phyloP scores from a whole-genome alignment of 768 basidiomycete species.

The Macrolepiota albuminosa region DNA sequence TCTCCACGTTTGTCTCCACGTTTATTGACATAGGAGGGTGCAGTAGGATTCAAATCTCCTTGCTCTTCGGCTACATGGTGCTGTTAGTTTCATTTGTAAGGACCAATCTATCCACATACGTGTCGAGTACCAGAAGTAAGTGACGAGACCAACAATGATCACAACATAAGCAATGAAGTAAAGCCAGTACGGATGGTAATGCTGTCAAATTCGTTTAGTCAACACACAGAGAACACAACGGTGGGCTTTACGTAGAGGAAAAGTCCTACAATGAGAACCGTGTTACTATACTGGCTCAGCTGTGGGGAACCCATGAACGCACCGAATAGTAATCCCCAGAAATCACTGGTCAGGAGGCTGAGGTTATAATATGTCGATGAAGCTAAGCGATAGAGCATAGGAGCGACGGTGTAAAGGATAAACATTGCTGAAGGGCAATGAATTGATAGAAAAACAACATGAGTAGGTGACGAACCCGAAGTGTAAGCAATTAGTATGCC shows the following conservation, averaged over 20 bases:
- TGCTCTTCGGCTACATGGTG: slow-evolving; percentile 20
- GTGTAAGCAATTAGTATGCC: slow-evolving; percentile 40
- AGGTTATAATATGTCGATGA: slow-evolving; percentile 86
- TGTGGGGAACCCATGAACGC: slow-evolving; percentile 12
- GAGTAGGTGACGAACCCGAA: slow-evolving; percentile 23
- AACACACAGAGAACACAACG: background rate
- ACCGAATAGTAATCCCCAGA: slow-evolving; percentile 82
- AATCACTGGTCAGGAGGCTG: slow-evolving; percentile 82
- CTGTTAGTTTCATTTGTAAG: slow-evolving; percentile 1
- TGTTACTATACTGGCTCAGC: background rate
- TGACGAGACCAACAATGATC: slow-evolving; percentile 66
- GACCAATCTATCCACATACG: slow-evolving; percentile 45
- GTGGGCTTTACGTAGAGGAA: slow-evolving; percentile 40
- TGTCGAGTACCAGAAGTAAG: slow-evolving; percentile 83
- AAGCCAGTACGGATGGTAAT: slow-evolving; percentile 81
- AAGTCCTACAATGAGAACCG: slow-evolving; percentile 28
- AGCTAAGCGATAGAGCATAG: slow-evolving; percentile 80
- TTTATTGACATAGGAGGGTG: slow-evolving; percentile 18
- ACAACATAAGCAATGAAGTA: slow-evolving; percentile 79
- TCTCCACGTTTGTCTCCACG: slow-evolving; percentile 16
- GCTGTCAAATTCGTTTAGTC: slow-evolving; percentile 34
- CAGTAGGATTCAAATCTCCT: slow-evolving; percentile 17
- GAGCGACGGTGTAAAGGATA: slow-evolving; percentile 80
- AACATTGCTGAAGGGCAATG: slow-evolving; percentile 56
- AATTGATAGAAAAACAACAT: background rate